Conservation (phyloP, 495 filamentous ascomycete species). For the Oidiodendron maius region DNA sequence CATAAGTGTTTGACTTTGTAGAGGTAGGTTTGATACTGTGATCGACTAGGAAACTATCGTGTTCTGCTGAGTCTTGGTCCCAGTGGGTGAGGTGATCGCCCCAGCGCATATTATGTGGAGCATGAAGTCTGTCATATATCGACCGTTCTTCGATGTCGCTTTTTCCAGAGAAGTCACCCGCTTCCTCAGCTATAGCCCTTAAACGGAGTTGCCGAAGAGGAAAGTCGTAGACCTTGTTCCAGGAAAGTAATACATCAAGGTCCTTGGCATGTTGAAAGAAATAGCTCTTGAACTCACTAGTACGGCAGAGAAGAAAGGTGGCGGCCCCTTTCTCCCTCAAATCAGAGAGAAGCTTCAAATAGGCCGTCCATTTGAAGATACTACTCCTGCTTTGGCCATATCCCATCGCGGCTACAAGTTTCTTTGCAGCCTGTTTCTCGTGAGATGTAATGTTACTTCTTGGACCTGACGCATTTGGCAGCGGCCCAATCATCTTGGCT, state of each 20-base stretch:
- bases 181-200: slow-evolving; percentile 4
- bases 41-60: slow-evolving; percentile 1
- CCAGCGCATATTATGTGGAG: neutral
- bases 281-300: slow-evolving; percentile 8
- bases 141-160: slow-evolving; percentile 5
- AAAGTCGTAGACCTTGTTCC: neutral
- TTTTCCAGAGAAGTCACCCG: slow-evolving; percentile 3
- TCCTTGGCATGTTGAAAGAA: slow-evolving; percentile 4
- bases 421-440: slow-evolving; percentile 7
- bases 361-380: slow-evolving; percentile 11
- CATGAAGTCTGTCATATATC: slow-evolving; percentile 7
- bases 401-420: slow-evolving; percentile 9
- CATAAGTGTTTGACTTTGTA: slow-evolving; percentile 3
- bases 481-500: slow-evolving; percentile 10
- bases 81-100: slow-evolving; percentile 2
- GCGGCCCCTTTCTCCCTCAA: slow-evolving; percentile 4
- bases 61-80: slow-evolving; percentile 2
- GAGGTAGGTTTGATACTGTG: slow-evolving; percentile 3
- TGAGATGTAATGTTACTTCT: slow-evolving; percentile 7
- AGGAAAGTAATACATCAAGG: neutral
- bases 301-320: slow-evolving; percentile 1
- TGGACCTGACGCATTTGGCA: slow-evolving; percentile 3
- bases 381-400: slow-evolving; percentile 4
- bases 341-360: slow-evolving; percentile 8
- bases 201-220: neutral